Percentiles rank a stretch among this genome's conserved stretches.
Conservation (phyloP, 257 asterid species). For the Solanum tacnaense region DNA sequence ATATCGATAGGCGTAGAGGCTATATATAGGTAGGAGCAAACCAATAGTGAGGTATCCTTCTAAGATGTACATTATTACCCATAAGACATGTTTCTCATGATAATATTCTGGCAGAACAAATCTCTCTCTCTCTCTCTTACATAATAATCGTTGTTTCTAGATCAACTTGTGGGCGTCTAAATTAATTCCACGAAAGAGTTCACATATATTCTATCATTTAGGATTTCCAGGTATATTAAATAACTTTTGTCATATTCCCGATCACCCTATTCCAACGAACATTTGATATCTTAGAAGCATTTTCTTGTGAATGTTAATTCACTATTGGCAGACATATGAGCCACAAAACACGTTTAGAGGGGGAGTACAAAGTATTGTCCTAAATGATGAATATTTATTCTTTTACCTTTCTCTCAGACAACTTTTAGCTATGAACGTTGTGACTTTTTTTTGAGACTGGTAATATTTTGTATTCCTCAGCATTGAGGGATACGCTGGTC, state of each 20-base stretch:
- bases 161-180: too few relatives aligned
- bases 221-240: background rate
- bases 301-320: background rate
- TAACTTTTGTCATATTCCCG: background rate
- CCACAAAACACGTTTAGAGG: background rate
- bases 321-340: background rate
- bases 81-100: too few relatives aligned
- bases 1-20: too few relatives aligned
- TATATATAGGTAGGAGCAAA: too few relatives aligned
- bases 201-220: background rate
- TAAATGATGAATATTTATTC: background rate
- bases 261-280: background rate
- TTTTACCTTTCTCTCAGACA: background rate
- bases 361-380: background rate
- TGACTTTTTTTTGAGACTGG: background rate
- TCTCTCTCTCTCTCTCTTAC: too few relatives aligned
- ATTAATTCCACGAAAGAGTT: background rate
- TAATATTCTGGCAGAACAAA: too few relatives aligned
- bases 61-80: too few relatives aligned
- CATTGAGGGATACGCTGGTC: background rate
- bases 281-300: background rate
- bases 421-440: background rate
- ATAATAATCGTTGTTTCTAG: too few relatives aligned
- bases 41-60: too few relatives aligned
- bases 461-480: background rate